Evolutionary conservation across 1,139 yeast genomes (phyloP).

Genomic region (Taphrina wiesneri): DNA sequence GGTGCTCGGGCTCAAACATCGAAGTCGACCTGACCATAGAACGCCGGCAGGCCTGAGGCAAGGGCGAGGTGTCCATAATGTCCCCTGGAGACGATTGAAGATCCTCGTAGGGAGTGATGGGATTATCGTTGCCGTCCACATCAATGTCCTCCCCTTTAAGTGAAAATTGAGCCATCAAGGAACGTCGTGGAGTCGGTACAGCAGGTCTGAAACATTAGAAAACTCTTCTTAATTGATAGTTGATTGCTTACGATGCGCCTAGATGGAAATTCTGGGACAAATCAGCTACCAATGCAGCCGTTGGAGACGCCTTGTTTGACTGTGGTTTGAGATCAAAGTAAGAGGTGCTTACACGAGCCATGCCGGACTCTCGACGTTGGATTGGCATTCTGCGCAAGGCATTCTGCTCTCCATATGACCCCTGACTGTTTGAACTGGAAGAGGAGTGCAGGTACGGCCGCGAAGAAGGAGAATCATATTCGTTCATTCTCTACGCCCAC

Average conservation of each 20-base stretch:
- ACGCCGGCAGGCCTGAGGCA: slow-evolving; percentile 37
- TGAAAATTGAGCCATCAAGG: slow-evolving; percentile 43
- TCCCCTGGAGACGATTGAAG: slow-evolving; percentile 38
- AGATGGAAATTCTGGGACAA: slow-evolving; percentile 54
- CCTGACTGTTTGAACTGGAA: neutral
- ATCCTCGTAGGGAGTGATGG: slow-evolving; percentile 37
- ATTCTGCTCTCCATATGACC: neutral
- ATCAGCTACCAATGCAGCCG: slow-evolving; percentile 53
- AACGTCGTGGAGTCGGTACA: slow-evolving; percentile 46
- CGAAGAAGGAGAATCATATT: slow-evolving; percentile 13
- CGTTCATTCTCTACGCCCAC: slow-evolving; percentile 1
- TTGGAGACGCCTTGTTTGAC: slow-evolving; percentile 45
- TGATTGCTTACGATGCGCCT: slow-evolving; percentile 42
- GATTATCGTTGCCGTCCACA: slow-evolving; percentile 25
- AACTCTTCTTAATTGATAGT: neutral
- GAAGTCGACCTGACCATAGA: slow-evolving; percentile 23
- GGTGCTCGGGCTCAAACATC: slow-evolving; percentile 21
- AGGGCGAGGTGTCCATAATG: slow-evolving; percentile 39
- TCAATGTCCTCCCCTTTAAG: slow-evolving; percentile 36
- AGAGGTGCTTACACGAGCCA: neutral
- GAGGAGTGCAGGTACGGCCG: neutral
- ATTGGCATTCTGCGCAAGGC: neutral
- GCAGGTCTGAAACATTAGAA: slow-evolving; percentile 40
- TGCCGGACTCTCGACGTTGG: neutral
- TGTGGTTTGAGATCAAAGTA: slow-evolving; percentile 11